phyloP scores from a whole-genome alignment of 1,284 basidiomycete genomes.

The Pseudozyma flocculosa region DNA sequence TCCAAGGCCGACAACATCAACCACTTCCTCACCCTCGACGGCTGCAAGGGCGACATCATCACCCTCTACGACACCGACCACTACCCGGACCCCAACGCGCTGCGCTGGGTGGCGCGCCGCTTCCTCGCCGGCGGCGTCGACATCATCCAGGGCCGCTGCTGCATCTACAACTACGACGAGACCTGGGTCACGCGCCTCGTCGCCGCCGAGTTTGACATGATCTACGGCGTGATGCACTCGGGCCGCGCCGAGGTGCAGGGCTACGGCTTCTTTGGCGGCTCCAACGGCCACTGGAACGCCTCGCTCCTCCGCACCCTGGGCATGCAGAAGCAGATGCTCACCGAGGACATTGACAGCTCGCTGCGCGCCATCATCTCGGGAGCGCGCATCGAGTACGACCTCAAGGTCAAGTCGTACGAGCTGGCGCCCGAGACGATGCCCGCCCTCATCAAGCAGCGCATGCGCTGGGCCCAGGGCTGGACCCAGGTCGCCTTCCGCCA shows the following conservation, averaged over 20 bases:
- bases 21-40: conserved; percentile 40
- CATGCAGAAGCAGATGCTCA: conserved; percentile 50
- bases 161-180: conserved; percentile 47
- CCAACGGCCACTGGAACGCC: conserved; percentile 53
- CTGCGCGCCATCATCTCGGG: conserved; percentile 51
- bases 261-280: conserved; percentile 50
- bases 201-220: conserved; percentile 49
- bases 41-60: conserved; percentile 41
- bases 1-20: conserved; percentile 52
- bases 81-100: conserved; percentile 42
- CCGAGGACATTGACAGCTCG: conserved; percentile 52
- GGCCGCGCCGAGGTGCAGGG: conserved; percentile 44
- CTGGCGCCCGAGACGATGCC: conserved; percentile 39
- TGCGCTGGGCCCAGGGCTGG: conserved; percentile 54
- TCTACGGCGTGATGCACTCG: conserved; percentile 49
- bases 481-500: conserved; percentile 50
- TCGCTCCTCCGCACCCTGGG: conserved; percentile 40
- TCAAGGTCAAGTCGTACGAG: conserved; percentile 48
- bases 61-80: conserved; percentile 51
- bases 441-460: conserved; percentile 44
- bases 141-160: conserved; percentile 51
- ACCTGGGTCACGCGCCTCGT: conserved; percentile 38
- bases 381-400: conserved; percentile 47
- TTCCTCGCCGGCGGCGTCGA: conserved; percentile 50
- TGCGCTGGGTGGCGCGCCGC: conserved; percentile 41